Evolutionary conservation across 2,329 filamentous ascomycete genomes (phyloP).

Genomic region (Paecilomyces dactylethromorphus): DNA sequence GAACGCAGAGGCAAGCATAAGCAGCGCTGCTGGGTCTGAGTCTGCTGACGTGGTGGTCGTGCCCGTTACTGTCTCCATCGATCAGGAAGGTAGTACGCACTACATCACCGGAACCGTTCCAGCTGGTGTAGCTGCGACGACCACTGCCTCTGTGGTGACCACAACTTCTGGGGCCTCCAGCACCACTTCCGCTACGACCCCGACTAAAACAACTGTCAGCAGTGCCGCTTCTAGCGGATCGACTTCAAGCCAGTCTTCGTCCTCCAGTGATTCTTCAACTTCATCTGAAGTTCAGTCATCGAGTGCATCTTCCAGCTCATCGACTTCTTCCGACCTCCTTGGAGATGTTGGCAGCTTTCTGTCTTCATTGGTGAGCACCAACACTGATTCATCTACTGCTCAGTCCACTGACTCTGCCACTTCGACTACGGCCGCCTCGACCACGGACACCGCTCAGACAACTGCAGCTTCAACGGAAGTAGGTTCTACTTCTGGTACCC

Average conservation of each 20-base stretch:
- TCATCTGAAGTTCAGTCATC: background rate
- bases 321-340: constrained; percentile 1
- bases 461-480: background rate
- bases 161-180: background rate
- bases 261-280: background rate
- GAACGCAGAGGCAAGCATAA: background rate
- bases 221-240: background rate
- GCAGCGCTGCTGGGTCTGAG: background rate
- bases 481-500: background rate
- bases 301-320: background rate
- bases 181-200: background rate
- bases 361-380: background rate
- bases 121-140: background rate
- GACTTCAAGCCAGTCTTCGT: background rate
- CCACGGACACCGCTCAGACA: background rate
- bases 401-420: background rate
- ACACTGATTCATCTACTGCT: background rate
- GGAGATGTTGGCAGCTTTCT: background rate
- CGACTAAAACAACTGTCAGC: background rate
- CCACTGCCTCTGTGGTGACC: background rate
- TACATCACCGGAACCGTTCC: background rate
- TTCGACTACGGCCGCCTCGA: background rate
- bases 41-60: background rate
- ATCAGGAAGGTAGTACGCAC: background rate
- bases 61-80: background rate